Evolutionary conservation across 2,329 filamentous ascomycete genomes (phyloP), one percentile per base, ranked within the genome.

Genomic region (Bisporella sp.): DNA sequence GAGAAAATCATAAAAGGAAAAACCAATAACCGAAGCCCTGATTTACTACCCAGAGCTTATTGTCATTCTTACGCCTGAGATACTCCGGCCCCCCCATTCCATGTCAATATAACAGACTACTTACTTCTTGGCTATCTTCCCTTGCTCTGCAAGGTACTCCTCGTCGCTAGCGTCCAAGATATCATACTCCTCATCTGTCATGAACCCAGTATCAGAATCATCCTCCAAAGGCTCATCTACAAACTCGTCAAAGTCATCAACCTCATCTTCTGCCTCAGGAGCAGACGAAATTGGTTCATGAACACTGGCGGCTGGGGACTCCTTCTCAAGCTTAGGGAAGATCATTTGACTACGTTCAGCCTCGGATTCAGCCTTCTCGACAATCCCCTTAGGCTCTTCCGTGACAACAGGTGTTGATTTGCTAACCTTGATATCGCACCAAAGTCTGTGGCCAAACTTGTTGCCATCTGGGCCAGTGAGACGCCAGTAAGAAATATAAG

Each of bases 161-260:
- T 95, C 88, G 59, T 97, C 92, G 52, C 89, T 95, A 41, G 90
- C 92, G 71, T 96, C 90, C 43, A 97, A 81, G 58, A 97, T 91
- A 63, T 99, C 93, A 68, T 97, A 99, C 71, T 99, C 93, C 68
- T 97, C 93, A 57, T 99, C 93, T 0, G 93, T 97, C 75, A 95
- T 72, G 75, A 96, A 96, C 9, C 85, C 87, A 53, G 87, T 82
- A 9, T 83, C 81, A 1, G 77, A 78, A n/a, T 70, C 73, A 40
- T 81, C 76, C 37, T 84, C 83, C n/a, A 81, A 80, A 45, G 73
- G 72, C 48, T 77, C 73, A 33, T 73, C 75, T 44, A 74, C 74
- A 44, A 76, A 71, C 21, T 81, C 76, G 13, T 77, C 75, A 12
- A 67, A 68, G 43, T 71, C 64, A 39, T 64, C 57, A 57, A 65